Percentiles rank a stretch among this genome's conserved stretches.
These are phyloP conservation scores for Cryptococcus maquisensis DNA, from an alignment of 1,284 basidiomycete species.

Conservation along the genomic window DNA sequence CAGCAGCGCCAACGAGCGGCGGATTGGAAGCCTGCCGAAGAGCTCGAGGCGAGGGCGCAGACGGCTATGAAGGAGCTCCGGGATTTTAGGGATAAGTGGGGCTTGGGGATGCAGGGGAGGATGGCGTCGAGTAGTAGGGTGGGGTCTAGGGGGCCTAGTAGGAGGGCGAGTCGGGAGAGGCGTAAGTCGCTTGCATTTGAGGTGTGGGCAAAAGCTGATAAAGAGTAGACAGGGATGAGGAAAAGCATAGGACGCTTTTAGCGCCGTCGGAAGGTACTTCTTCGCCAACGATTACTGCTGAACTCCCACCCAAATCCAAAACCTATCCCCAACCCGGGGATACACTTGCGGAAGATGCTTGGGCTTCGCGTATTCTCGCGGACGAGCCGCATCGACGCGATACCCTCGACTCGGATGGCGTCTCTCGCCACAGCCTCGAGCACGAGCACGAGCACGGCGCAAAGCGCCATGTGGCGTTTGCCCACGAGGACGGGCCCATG, in stretches of 20 bases:
- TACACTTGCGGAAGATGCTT: neutral
- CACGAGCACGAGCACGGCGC: no score
- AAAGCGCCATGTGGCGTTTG: conserved; percentile 10
- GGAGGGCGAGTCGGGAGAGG: conserved; percentile 8
- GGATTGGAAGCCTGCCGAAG: conserved; percentile 39
- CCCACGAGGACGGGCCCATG: conserved; percentile 5
- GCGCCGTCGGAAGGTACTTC: conserved; percentile 35
- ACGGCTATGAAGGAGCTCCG: conserved; percentile 40
- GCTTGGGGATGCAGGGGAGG: conserved; percentile 11
- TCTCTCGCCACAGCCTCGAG: neutral
- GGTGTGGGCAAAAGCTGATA: neutral
- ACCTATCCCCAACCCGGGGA: conserved; percentile 15
- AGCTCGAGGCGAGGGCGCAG: conserved; percentile 36
- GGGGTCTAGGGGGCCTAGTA: conserved; percentile 13
- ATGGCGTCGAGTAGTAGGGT: conserved; percentile 12
- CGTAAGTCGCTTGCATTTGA: neutral
- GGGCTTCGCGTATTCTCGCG: neutral
- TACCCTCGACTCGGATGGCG: neutral
- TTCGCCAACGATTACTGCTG: conserved; percentile 32
- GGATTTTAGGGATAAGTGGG: conserved; percentile 35
- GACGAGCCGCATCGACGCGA: neutral
- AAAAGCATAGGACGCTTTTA: conserved; percentile 28
- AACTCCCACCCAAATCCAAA: conserved; percentile 29
- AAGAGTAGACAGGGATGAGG: conserved; percentile 16
- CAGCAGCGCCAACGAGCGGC: conserved; percentile 31